Evolutionary conservation across 1,139 yeast species (phyloP), one percentile per base, ranked within the genome.

Genomic region (Geotrichum restrictum): DNA sequence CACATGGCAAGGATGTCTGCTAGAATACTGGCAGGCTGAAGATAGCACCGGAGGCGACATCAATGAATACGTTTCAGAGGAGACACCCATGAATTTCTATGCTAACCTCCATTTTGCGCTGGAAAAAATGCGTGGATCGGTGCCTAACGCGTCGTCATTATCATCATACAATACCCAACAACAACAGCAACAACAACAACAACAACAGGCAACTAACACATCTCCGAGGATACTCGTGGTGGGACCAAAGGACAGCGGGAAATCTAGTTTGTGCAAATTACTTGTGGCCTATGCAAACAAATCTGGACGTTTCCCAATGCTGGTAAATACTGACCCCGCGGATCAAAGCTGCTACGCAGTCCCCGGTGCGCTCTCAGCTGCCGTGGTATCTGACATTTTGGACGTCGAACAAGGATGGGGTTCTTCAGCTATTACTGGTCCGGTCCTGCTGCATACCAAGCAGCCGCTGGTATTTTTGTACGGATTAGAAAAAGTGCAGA

Each of bases 341-440:
- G 88, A 85, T 59, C 29, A 24, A 8, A 88, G 95, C 1, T 85
- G 80, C 1, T 86, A 85, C 65, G 76, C 88, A 0, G 75, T 85
- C 7, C 97, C 98, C 0, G 97, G 98, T 0, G 81, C 93, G 4
- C 60, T 94, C 2, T 78, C 94, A 0, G 96, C 96, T 0, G 83
- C 95, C 0, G 88, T 95, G 0, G 77, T 91, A 3, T 83, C 91
- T 43, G 96, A 88, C 62, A 72, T 83, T 44, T 74, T 89, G 43
- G 96, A 93, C 64, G 79, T 88, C 31, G 95, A 88, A 62, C 77
- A 84, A 46, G 88, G 88, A 1, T 85, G 93, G 80, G 98, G 98
- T 7, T 83, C 85, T 49, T 78, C 93, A 7, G 80, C 86, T 48
- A 85, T 95, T 0, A 85, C 91, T n/a, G 98, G 98, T 22, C 87